A percentile compares a stretch with the other conserved stretches of the same genome.
These are phyloP conservation scores for Blumeria hordei DNA, from an alignment of 2,329 filamentous ascomycete species.

Conservation along the genomic window DNA sequence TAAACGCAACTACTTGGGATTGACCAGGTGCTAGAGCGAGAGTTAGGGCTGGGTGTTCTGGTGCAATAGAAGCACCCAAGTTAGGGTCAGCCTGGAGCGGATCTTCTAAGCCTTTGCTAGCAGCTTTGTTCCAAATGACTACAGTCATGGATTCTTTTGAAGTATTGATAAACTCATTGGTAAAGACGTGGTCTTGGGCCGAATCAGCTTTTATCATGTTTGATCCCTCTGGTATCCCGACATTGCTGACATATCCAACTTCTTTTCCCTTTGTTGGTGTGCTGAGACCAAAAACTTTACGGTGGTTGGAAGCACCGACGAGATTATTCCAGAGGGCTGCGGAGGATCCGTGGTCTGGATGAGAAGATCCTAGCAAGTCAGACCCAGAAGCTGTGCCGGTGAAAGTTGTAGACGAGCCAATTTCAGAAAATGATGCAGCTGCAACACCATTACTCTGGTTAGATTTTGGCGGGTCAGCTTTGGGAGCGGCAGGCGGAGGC, in stretches of 20 bases:
- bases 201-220: slow-evolving; percentile 12
- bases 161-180: slow-evolving; percentile 11
- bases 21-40: slow-evolving; percentile 8
- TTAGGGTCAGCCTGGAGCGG: not conserved
- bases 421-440: not conserved
- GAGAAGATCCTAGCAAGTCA: not conserved
- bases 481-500: not conserved
- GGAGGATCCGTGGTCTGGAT: not conserved
- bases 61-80: slow-evolving; percentile 6
- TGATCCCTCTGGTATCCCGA: slow-evolving; percentile 11
- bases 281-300: not conserved
- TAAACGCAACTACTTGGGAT: slow-evolving; percentile 10
- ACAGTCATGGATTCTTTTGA: slow-evolving; percentile 7
- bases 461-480: not conserved
- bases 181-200: slow-evolving; percentile 7
- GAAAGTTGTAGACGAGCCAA: not conserved
- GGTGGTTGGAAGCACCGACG: slow-evolving; percentile 9
- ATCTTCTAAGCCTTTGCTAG: not conserved
- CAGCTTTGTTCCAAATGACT: slow-evolving; percentile 13
- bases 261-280: slow-evolving; percentile 1
- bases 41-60: slow-evolving; percentile 9
- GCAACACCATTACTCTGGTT: slow-evolving; percentile 1
- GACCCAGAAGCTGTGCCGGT: not conserved
- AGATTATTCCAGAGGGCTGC: slow-evolving; percentile 5
- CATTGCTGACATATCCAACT: slow-evolving; percentile 10